Evolutionary conservation across 768 basidiomycete genomes (phyloP), one percentile per base, ranked within the genome.

Genomic region (Xerocomus potaroensis): DNA sequence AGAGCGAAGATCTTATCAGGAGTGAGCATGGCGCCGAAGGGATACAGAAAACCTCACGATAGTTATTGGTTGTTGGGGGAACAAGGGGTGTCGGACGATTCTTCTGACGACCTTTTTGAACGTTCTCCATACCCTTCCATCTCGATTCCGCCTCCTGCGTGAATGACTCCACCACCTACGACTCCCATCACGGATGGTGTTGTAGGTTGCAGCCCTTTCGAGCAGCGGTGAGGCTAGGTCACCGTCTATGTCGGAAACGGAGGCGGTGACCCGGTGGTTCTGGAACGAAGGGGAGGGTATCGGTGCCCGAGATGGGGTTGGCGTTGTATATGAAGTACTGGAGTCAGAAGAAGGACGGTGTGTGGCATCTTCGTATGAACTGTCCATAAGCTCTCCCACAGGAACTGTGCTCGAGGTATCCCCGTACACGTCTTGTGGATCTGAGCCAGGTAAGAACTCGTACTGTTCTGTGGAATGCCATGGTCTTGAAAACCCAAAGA

Each of bases 21-120:
- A 63, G 45, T 63, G 51, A 63, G 61, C n/a, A 51, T 56, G 33
- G 44, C 42, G 27, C 12, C 15, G 29, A 49, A 41, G 35, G 32
- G 16, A 31, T 36, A 39, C 22, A 19, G 26, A 40, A 34, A 38
- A 18, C 72, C 86, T 64, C 55, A 89, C 89, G 45, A 92, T 87
- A 48, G 87, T 86, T 54, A 86, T 72, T 10, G 89, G 89, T 51
- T 87, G 87, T 53, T 78, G 79, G 43, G 88, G 88, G 63, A 88
- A 83, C 65, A 86, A 75, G 14, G 84, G 87, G 65, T 84, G 84
- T 49, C 84, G 75, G 23, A 88, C 64, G 19, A 87, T 55, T 43
- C 72, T 70, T 46, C 80, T 71, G 33, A 78, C 60, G 59, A 74
- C 74, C 55, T 80, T 74, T 62, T 78, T 82, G 46, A 80, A 46